phyloP scores from a whole-genome alignment of 2,329 filamentous ascomycete species.

The Pestalotiopsis sp. region DNA sequence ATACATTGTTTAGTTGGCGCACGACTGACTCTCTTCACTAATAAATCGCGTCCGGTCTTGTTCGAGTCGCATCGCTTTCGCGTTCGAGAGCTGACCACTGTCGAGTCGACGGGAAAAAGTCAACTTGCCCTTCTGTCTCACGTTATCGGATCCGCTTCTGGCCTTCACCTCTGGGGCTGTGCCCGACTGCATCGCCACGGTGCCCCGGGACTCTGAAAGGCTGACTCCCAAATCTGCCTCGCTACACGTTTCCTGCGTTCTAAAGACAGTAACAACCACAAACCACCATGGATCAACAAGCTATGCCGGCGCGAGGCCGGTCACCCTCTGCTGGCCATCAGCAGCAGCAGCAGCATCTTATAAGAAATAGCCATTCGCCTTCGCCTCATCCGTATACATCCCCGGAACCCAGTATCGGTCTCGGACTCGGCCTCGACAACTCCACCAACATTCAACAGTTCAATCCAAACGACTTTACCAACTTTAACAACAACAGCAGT shows the following conservation, averaged over 20 bases:
- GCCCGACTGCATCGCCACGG: constrained; percentile 19
- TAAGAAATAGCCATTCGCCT: constrained; percentile 70
- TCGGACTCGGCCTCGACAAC: constrained; percentile 63
- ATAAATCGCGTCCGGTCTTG: constrained; percentile 9
- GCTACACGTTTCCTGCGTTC: constrained; percentile 16
- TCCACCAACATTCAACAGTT: constrained; percentile 42
- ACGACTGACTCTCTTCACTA: background rate
- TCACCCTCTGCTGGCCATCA: constrained; percentile 64
- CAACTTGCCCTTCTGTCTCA: constrained; percentile 12
- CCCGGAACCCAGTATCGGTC: constrained; percentile 52
- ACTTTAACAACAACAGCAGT: constrained; percentile 42
- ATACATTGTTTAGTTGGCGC: background rate
- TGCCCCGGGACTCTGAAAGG: constrained; percentile 17
- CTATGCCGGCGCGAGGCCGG: constrained; percentile 50
- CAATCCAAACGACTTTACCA: constrained; percentile 48
- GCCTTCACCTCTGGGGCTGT: constrained; percentile 16
- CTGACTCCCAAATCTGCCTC: constrained; percentile 20
- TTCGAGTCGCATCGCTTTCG: background rate
- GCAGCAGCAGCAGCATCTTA: constrained; percentile 60
- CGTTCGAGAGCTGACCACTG: background rate
- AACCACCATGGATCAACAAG: constrained; percentile 19
- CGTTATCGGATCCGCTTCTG: constrained; percentile 14
- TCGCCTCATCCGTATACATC: constrained; percentile 60
- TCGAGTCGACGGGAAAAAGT: background rate
- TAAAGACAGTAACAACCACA: constrained; percentile 17